These are phyloP conservation scores for Schrenkiella parvula DNA, from an alignment of 345 rosid genomes.

Conservation along the genomic window DNA sequence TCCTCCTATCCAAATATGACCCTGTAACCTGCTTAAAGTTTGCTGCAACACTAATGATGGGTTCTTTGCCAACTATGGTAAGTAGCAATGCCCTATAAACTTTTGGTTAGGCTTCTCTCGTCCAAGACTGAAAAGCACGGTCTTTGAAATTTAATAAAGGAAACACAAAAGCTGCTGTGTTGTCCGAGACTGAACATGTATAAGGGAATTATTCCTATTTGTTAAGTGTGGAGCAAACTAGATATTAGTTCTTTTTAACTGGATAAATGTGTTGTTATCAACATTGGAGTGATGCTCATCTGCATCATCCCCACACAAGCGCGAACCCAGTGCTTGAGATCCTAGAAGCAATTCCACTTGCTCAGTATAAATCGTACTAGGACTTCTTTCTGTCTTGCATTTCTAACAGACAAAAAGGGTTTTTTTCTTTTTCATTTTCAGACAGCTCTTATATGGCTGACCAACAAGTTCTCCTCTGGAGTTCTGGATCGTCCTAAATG, in stretches of 20 bases:
- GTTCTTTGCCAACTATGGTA: constrained; percentile 79
- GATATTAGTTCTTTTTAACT: neutral
- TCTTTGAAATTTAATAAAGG: neutral
- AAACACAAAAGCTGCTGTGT: neutral
- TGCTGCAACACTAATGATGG: constrained; percentile 67
- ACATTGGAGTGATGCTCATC: neutral
- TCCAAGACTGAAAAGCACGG: neutral
- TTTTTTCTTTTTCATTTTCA: constrained; percentile 25
- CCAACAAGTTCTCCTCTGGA: constrained; percentile 78
- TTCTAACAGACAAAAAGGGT: constrained; percentile 7
- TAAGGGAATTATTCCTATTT: neutral
- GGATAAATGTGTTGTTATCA: neutral
- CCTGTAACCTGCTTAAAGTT: constrained; percentile 84
- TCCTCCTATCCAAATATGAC: constrained; percentile 71
- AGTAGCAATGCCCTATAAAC: constrained; percentile 22
- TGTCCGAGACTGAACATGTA: neutral
- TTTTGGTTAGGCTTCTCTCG: constrained; percentile 2
- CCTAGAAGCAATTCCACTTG: neutral
- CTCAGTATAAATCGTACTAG: neutral
- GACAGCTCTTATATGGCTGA: constrained; percentile 70
- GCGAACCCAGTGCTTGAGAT: constrained; percentile 1
- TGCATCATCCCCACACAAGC: neutral
- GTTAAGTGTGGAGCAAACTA: neutral
- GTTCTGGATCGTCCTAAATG: constrained; percentile 82
- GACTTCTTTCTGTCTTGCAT: neutral